Conservation (phyloP, 2,329 filamentous ascomycete species). For the Stemphylium beticola region DNA sequence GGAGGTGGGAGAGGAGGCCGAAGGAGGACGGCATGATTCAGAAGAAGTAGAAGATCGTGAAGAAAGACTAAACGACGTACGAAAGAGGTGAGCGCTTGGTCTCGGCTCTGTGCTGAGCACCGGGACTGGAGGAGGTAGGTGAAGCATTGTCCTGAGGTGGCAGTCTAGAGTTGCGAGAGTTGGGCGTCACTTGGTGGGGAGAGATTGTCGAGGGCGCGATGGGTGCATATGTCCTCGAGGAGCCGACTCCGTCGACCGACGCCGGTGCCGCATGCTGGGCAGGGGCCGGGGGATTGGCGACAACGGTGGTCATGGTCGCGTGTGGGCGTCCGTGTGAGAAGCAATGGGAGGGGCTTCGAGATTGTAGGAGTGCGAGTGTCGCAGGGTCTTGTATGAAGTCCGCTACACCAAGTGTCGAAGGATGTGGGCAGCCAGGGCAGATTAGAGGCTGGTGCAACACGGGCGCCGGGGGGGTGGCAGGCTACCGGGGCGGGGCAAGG, state of each 20-base stretch:
- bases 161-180: conserved; percentile 44
- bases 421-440: conserved; percentile 37
- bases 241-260: conserved; percentile 45
- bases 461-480: conserved; percentile 11
- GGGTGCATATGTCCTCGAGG: conserved; percentile 52
- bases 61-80: conserved; percentile 50
- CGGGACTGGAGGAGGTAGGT: conserved; percentile 49
- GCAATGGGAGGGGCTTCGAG: conserved; percentile 27
- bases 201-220: conserved; percentile 53
- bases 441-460: conserved; percentile 37
- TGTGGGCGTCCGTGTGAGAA: conserved; percentile 23
- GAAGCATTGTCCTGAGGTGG: conserved; percentile 47
- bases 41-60: conserved; percentile 31
- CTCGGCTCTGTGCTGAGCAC: conserved; percentile 49
- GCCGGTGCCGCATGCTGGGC: conserved; percentile 48
- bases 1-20: conserved; percentile 28
- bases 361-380: conserved; percentile 42
- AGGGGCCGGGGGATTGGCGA: conserved; percentile 52
- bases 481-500: conserved; percentile 5
- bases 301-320: conserved; percentile 55
- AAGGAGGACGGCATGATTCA: conserved; percentile 32
- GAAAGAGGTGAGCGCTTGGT: conserved; percentile 62
- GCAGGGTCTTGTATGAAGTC: conserved; percentile 41
- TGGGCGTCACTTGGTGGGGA: conserved; percentile 48
- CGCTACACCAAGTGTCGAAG: conserved; percentile 46